phyloP scores from a whole-genome alignment of 768 basidiomycete species.

The Xanthoconium purpureum region DNA sequence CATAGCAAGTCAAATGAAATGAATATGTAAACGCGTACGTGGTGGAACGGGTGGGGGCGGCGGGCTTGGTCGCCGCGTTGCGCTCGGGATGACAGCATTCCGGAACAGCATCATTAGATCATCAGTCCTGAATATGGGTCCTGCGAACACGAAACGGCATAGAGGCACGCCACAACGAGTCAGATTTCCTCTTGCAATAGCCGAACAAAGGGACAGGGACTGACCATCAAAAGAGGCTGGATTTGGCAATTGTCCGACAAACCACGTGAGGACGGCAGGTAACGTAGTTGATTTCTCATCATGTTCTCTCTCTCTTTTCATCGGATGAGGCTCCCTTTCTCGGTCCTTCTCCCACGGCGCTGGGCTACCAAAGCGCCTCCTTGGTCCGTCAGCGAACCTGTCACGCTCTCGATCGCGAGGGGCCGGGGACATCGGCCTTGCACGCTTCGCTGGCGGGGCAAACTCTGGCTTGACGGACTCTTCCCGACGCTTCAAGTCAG shows the following conservation, averaged over 20 bases:
- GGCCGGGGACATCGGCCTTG: slow-evolving; percentile 43
- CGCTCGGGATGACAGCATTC: slow-evolving; percentile 76
- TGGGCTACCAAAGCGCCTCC: slow-evolving; percentile 42
- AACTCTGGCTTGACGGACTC: slow-evolving; percentile 39
- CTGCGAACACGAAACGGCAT: slow-evolving; percentile 38
- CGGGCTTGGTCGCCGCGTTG: slow-evolving; percentile 45
- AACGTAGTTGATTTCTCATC: slow-evolving; percentile 51
- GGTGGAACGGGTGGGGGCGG: slow-evolving; percentile 55
- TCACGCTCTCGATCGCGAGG: slow-evolving; percentile 50
- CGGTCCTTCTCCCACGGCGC: slow-evolving; percentile 44
- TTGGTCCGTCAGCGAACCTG: slow-evolving; percentile 35
- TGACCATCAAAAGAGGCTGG: slow-evolving; percentile 79
- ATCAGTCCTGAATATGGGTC: slow-evolving; percentile 86
- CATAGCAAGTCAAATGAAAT: background rate
- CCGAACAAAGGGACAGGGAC: slow-evolving; percentile 27
- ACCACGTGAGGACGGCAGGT: slow-evolving; percentile 71
- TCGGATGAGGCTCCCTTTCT: slow-evolving; percentile 39
- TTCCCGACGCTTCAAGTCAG: slow-evolving; percentile 40
- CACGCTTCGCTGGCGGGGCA: slow-evolving; percentile 42
- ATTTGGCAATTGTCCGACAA: slow-evolving; percentile 76
- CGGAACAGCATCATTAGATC: slow-evolving; percentile 85
- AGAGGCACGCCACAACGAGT: slow-evolving; percentile 2
- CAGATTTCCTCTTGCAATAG: slow-evolving; percentile 9
- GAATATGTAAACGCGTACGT: slow-evolving; percentile 26
- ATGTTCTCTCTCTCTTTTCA: slow-evolving; percentile 37